Conservation (phyloP, 352 stramenopile species). For the Lagenidium sp. region DNA sequence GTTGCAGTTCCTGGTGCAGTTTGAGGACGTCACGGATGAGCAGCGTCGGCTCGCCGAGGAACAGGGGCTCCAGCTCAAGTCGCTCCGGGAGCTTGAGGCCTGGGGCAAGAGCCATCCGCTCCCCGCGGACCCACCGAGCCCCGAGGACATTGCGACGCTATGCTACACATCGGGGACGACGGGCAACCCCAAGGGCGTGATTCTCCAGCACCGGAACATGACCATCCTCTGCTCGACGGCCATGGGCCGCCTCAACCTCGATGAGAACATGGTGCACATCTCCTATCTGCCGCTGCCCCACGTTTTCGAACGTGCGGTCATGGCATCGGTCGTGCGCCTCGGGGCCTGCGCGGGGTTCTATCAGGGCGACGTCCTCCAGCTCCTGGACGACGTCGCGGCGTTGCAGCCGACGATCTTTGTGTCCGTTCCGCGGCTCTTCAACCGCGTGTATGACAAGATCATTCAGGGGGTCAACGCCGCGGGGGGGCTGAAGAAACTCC, state of each 20-base stretch:
- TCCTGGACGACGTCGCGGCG: constrained; percentile 93
- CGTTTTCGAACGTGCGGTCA: constrained; percentile 93
- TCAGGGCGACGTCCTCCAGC: constrained; percentile 81
- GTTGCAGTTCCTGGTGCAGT: constrained; percentile 46
- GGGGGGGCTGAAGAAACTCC: constrained; percentile 48
- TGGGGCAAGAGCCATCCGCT: constrained; percentile 27
- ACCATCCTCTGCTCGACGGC: constrained; percentile 12
- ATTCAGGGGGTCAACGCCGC: constrained; percentile 54
- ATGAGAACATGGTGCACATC: constrained; percentile 83
- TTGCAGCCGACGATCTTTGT: constrained; percentile 91
- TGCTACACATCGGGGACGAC: constrained; percentile 96
- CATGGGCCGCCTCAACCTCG: constrained; percentile 21
- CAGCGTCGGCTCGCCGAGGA: constrained; percentile 13
- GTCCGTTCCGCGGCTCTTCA: constrained; percentile 92
- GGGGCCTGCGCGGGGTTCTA: constrained; percentile 64
- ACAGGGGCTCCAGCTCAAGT: constrained; percentile 31
- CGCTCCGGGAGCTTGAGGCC: constrained; percentile 26
- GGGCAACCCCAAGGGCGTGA: constrained; percentile 93
- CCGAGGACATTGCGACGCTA: constrained; percentile 88
- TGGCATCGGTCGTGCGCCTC: constrained; percentile 76
- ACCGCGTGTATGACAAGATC: constrained; percentile 97
- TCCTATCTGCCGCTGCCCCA: constrained; percentile 96
- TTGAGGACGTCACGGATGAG: constrained; percentile 30
- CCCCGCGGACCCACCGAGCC: constrained; percentile 32
- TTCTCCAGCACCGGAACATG: constrained; percentile 89